Evolutionary conservation across 495 filamentous ascomycete genomes (phyloP).

Genomic region (Neurospora sp.): DNA sequence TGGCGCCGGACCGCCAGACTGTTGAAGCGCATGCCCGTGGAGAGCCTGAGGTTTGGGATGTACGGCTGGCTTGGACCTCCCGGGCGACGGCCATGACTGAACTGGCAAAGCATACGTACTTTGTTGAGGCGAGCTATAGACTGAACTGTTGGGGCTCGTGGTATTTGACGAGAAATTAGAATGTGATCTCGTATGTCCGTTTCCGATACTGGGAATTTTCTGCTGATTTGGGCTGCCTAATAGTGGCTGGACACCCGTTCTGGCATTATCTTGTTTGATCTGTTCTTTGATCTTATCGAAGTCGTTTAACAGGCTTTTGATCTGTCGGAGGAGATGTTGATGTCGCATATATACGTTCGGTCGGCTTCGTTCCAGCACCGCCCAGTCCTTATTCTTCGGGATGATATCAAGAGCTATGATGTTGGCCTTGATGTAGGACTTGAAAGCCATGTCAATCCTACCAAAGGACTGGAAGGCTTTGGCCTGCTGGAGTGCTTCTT

Average conservation of each 20-base stretch:
- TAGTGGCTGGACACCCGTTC: constrained; percentile 38
- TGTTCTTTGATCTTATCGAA: constrained; percentile 53
- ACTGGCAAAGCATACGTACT: constrained; percentile 7
- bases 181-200: neutral
- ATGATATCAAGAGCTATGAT: constrained; percentile 60
- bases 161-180: neutral
- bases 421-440: constrained; percentile 69
- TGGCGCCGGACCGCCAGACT: neutral
- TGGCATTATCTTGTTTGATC: constrained; percentile 57
- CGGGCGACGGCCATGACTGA: constrained; percentile 8
- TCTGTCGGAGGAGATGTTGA: constrained; percentile 33
- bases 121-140: neutral
- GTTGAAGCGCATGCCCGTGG: constrained; percentile 42
- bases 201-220: neutral
- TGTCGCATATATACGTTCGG: constrained; percentile 24
- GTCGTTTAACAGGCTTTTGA: constrained; percentile 23
- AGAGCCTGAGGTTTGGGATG: constrained; percentile 54
- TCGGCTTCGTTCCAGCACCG: constrained; percentile 13
- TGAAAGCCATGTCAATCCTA: constrained; percentile 39
- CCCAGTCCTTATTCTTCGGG: constrained; percentile 34
- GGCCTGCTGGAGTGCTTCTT: constrained; percentile 40
- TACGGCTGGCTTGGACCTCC: constrained; percentile 36
- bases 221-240: neutral
- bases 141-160: neutral
- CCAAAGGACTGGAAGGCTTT: constrained; percentile 41